Base-by-base conservation (phyloP, 2,329 filamentous ascomycete genomes). In the Bipolaris sorokiniana region DNA sequence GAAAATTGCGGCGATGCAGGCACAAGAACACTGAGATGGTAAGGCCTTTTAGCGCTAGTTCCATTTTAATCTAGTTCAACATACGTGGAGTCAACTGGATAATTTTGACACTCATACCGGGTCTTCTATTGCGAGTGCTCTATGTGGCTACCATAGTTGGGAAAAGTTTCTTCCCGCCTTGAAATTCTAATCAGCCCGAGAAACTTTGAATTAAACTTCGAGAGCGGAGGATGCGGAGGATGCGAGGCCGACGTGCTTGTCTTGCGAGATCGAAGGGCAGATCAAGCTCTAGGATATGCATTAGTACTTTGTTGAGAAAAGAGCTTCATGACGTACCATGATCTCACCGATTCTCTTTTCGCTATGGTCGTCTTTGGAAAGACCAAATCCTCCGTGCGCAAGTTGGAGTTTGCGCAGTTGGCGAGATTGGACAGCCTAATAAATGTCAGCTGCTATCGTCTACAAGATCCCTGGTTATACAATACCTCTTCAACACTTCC, bases 321-420 rank as follows among this genome's bases (percentile, higher is more conserved):
- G 13, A 9, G 5, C 5, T 9, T 40, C 5, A 20, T n/a, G 6
- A 13, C 48, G 7, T 54, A 48, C 51, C 51, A 54, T 54, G 15
- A 54, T 54, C 26, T 48, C 45, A 3, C 20, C 16, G 22, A 54
- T 40, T 48, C 45, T 37, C 16, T 42, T 26, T 20, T 37, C 18
- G 11, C 34, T 36, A 34, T 48, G 45, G 5, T 48, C 44, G 4
- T 54, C 45, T 48, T 54, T 54, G 2, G 44, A 28, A 9, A 54
- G 44, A 2, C 51, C 51, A 31, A 54, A 54, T n/a, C 51, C 51
- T 16, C 51, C 51, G 6, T 37, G 34, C 16, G 36, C 44, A 34
- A 54, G 51, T 18, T 54, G 51, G 13, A 54, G 38, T 33, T 54
- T 54, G 28, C 51, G 51, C 36, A 54, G 26, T 18, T 54, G 51